phyloP scores from a whole-genome alignment of 2,329 filamentous ascomycete species.

The Exophiala aquamarina region DNA sequence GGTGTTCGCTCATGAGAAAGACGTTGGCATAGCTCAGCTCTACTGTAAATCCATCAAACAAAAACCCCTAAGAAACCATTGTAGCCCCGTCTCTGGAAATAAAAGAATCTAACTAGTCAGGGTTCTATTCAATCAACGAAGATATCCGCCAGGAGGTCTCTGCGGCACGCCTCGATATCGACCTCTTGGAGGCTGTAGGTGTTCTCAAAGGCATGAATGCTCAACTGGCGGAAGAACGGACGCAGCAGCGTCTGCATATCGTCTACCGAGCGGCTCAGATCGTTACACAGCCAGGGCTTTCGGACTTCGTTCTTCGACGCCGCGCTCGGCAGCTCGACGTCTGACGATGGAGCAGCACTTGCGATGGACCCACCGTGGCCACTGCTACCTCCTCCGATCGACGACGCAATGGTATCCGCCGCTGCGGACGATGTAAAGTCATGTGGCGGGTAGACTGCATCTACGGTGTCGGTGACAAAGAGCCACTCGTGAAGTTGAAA shows the following conservation, averaged over 20 bases:
- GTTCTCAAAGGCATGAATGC: conserved; percentile 89
- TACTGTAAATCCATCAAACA: too few species aligned
- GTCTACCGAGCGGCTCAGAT: conserved; percentile 55
- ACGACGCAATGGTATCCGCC: conserved; percentile 55
- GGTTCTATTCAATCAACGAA: conserved; percentile 62
- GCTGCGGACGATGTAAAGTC: conserved; percentile 71
- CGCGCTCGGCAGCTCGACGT: conserved; percentile 20
- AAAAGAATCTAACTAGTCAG: too few species aligned
- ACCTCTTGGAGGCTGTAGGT: conserved; percentile 79
- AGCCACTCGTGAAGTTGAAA: conserved; percentile 99
- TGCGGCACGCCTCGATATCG: conserved; percentile 65
- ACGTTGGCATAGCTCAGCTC: too few species aligned
- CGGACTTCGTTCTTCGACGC: conserved; percentile 31
- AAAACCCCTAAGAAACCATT: too few species aligned
- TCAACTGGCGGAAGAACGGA: conserved; percentile 88
- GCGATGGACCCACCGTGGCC: too few species aligned
- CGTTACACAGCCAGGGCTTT: conserved; percentile 43
- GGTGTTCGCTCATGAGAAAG: too few species aligned
- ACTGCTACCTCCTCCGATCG: too few species aligned
- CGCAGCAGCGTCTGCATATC: conserved; percentile 75
- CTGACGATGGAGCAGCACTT: conserved; percentile 5
- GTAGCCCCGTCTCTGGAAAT: too few species aligned
- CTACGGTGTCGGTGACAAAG: conserved; percentile 94
- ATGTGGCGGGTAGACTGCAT: conserved; percentile 82
- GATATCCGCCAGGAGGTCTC: conserved; percentile 68